These are phyloP conservation scores for Plicaturopsis crispa DNA, from an alignment of 768 basidiomycete species.

Conservation along the genomic window DNA sequence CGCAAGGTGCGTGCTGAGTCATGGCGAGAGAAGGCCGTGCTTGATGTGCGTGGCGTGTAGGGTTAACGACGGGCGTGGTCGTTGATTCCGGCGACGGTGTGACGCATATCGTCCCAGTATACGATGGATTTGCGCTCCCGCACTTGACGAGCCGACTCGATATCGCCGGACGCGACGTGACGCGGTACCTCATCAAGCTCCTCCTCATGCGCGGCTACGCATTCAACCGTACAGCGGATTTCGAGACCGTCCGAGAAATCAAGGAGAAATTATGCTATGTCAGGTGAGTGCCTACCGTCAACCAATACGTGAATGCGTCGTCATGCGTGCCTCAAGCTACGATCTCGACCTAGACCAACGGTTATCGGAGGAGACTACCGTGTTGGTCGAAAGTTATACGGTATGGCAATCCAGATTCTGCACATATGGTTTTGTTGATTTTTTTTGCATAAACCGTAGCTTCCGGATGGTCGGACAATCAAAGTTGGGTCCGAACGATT, in stretches of 20 bases:
- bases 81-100: conserved; percentile 99
- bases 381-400: conserved; percentile 92
- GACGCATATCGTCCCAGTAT: conserved; percentile 98
- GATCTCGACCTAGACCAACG: conserved; percentile 94
- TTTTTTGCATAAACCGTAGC: conserved; percentile 42
- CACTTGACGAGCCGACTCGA: conserved; percentile 93
- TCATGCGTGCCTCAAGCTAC: conserved; percentile 45
- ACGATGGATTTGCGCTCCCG: conserved; percentile 92
- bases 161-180: conserved; percentile 97
- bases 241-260: conserved; percentile 97
- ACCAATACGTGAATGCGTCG: neutral
- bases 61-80: conserved; percentile 96
- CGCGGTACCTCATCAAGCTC: conserved; percentile 98
- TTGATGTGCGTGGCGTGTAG: no score
- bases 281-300: conserved; percentile 44
- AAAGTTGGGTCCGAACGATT: conserved; percentile 98
- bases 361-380: conserved; percentile 92
- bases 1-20: conserved; percentile 76
- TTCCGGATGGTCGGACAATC: conserved; percentile 92
- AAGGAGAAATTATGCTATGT: conserved; percentile 99
- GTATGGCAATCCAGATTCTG: conserved; percentile 32
- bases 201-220: conserved; percentile 99
- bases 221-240: conserved; percentile 98
- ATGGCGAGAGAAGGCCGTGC: no score
- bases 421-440: conserved; percentile 6